These are phyloP conservation scores for Corymbia maculata DNA, from an alignment of 345 rosid species.

Conservation along the genomic window DNA sequence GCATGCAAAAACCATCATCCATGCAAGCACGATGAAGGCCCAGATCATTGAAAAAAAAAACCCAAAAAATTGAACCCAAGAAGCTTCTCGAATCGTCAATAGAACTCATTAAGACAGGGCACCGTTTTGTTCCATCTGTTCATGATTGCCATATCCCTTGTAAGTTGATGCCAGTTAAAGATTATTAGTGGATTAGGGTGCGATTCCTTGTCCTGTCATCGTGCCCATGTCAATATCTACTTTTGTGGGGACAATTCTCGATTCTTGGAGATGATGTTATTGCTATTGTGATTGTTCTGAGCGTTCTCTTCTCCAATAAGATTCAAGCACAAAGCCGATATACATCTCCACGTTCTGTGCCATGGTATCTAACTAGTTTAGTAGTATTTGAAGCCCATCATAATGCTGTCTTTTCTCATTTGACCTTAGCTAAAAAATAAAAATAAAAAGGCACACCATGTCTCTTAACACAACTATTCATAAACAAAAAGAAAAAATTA, in stretches of 20 bases:
- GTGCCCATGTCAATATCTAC: neutral
- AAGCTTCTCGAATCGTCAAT: no score
- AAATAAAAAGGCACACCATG: neutral
- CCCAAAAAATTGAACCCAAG: no score
- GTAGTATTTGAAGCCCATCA: neutral
- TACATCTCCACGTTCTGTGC: neutral
- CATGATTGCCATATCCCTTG: no score
- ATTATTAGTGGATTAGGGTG: neutral
- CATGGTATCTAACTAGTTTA: neutral
- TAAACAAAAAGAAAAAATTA: neutral
- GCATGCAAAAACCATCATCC: no score
- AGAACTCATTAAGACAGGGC: no score
- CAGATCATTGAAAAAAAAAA: no score
- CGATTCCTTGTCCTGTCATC: neutral
- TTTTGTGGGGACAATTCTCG: neutral
- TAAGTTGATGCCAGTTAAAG: no score
- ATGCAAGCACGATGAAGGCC: no score
- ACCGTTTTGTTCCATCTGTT: no score
- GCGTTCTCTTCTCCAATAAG: neutral
- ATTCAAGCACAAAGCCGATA: neutral
- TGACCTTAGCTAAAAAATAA: neutral
- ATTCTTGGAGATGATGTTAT: neutral
- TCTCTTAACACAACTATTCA: neutral
- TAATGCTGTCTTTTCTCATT: neutral
- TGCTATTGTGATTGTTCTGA: neutral